Percentiles rank a stretch among this genome's conserved stretches.
Conservation (phyloP, 768 basidiomycete genomes). For the Amylocystis lapponica region DNA sequence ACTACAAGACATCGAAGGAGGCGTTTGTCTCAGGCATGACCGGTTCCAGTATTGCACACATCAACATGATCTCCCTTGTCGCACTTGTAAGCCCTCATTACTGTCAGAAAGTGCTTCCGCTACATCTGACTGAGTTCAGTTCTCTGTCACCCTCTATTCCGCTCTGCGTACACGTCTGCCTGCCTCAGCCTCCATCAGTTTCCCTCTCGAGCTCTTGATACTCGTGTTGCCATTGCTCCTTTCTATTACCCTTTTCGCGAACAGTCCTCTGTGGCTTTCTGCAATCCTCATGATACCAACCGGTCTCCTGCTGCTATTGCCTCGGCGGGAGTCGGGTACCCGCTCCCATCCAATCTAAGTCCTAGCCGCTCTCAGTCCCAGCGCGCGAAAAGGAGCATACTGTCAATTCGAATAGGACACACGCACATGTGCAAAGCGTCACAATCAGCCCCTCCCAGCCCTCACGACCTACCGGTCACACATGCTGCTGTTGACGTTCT, state of each 20-base stretch:
- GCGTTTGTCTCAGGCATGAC: slow-evolving; percentile 71
- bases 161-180: slow-evolving; percentile 46
- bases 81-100: slow-evolving; percentile 58
- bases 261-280: slow-evolving; percentile 46
- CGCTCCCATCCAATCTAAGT: slow-evolving; percentile 42
- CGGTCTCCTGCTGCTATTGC: slow-evolving; percentile 36
- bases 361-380: slow-evolving; percentile 13
- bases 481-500: slow-evolving; percentile 90
- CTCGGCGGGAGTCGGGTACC: slow-evolving; percentile 40
- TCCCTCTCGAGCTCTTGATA: slow-evolving; percentile 53
- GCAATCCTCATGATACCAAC: slow-evolving; percentile 42
- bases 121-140: slow-evolving; percentile 37
- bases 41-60: slow-evolving; percentile 62
- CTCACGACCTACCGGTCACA: slow-evolving; percentile 87
- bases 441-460: slow-evolving; percentile 47
- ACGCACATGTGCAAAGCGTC: no score
- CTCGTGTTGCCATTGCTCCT: slow-evolving; percentile 76
- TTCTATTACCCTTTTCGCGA: slow-evolving; percentile 72
- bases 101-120: neutral
- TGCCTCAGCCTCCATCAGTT: slow-evolving; percentile 29
- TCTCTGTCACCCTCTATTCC: slow-evolving; percentile 67
- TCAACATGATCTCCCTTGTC: slow-evolving; percentile 63
- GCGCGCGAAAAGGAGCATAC: no score
- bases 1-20: slow-evolving; percentile 78
- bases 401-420: neutral